These are phyloP conservation scores for Agmasoma carcini DNA, from an alignment of 371 early-diverging fungal species.

Conservation along the genomic window DNA sequence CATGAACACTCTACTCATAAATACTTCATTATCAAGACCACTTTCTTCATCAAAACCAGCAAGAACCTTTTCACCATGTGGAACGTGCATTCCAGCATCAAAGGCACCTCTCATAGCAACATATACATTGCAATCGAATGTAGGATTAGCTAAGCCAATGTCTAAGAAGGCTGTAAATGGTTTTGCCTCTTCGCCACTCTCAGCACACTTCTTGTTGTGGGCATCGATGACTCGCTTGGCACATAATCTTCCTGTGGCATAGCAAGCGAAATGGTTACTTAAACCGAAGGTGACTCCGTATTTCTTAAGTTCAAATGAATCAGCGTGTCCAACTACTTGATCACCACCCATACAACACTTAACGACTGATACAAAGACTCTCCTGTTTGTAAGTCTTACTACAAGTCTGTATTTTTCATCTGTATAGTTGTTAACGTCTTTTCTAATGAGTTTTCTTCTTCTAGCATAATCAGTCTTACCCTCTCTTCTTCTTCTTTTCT, in stretches of 20 bases:
- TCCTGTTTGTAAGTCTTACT: conserved; percentile 95
- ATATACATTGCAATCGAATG: conserved; percentile 94
- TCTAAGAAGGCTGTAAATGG: conserved; percentile 97
- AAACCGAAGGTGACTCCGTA: conserved; percentile 96
- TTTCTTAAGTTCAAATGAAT: conserved; percentile 87
- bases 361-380: conserved; percentile 87
- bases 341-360: conserved; percentile 97
- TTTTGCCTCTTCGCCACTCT: conserved; percentile 72
- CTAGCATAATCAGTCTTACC: conserved; percentile 99
- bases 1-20: conserved; percentile 92
- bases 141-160: conserved; percentile 90
- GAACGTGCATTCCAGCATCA: conserved; percentile 93
- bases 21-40: conserved; percentile 75
- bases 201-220: conserved; percentile 72
- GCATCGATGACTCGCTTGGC: conserved; percentile 87
- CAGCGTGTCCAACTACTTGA: conserved; percentile 83
- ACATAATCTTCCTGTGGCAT: conserved; percentile 89
- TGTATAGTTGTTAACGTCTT: conserved; percentile 99
- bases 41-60: conserved; percentile 78
- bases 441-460: conserved; percentile 86
- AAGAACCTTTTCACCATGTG: conserved; percentile 92
- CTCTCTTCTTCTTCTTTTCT: conserved; percentile 59
- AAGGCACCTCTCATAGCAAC: conserved; percentile 98
- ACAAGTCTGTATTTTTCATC: conserved; percentile 97
- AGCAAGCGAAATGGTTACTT: conserved; percentile 98